Evolutionary conservation across 1,284 basidiomycete species (phyloP).

Genomic region (Entoloma clypeatum): DNA sequence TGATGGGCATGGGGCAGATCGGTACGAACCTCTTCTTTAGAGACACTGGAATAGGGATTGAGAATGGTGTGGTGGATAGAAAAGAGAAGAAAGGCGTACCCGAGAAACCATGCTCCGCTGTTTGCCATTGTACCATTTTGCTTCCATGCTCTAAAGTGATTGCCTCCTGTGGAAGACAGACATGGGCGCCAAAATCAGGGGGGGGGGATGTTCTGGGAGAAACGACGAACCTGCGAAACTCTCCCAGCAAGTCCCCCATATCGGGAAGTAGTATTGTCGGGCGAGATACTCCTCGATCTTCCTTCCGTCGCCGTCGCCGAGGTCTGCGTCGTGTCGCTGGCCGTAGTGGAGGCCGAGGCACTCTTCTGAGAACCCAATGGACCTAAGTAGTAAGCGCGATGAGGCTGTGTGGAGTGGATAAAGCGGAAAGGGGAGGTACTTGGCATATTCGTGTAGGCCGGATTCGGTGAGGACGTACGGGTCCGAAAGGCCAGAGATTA

Average conservation of each 20-base stretch:
- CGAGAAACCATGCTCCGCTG: slow-evolving; percentile 70
- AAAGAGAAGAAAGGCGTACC: slow-evolving; percentile 37
- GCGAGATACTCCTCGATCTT: slow-evolving; percentile 63
- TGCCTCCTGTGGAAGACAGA: slow-evolving; percentile 40
- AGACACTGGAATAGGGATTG: slow-evolving; percentile 43
- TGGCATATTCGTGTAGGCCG: slow-evolving; percentile 57
- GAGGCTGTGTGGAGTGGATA: neutral
- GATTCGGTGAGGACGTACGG: slow-evolving; percentile 61
- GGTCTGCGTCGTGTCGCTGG: slow-evolving; percentile 61
- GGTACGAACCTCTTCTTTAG: slow-evolving; percentile 57
- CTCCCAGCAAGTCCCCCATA: slow-evolving; percentile 72
- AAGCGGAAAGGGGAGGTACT: slow-evolving; percentile 38
- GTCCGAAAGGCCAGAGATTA: slow-evolving; percentile 59
- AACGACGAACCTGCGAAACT: slow-evolving; percentile 51
- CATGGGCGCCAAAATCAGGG: slow-evolving; percentile 4
- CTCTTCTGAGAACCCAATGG: slow-evolving; percentile 74
- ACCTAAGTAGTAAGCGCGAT: slow-evolving; percentile 39
- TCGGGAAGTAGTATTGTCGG: slow-evolving; percentile 63
- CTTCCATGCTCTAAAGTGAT: slow-evolving; percentile 67
- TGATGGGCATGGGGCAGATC: neutral
- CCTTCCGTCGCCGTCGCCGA: slow-evolving; percentile 66
- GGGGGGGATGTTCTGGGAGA: neutral
- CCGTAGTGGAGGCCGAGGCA: slow-evolving; percentile 71
- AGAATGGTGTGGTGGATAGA: neutral
- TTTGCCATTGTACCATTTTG: slow-evolving; percentile 65